Evolutionary conservation across 2,329 filamentous ascomycete genomes (phyloP).

Genomic region (Hymenoscyphus occultus): DNA sequence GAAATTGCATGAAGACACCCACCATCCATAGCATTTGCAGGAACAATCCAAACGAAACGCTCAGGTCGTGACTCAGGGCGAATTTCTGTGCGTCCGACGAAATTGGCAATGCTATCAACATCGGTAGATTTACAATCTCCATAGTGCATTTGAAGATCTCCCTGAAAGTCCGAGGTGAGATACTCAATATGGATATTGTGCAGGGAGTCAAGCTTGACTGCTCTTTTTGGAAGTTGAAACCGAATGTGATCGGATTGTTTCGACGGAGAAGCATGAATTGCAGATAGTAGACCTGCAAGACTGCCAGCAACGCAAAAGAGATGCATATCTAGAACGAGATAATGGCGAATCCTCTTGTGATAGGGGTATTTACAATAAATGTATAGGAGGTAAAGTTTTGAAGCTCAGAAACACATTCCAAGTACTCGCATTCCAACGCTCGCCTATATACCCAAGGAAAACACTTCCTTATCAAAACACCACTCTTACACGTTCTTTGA

Average conservation of each 20-base stretch:
- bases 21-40: conserved; percentile 31
- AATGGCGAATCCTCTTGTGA: background rate
- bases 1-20: conserved; percentile 40
- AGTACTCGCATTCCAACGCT: no score
- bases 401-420: background rate
- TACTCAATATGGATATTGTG: conserved; percentile 47
- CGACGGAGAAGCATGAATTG: conserved; percentile 5
- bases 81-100: conserved; percentile 21
- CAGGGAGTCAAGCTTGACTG: conserved; percentile 28
- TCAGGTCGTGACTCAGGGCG: conserved; percentile 30
- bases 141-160: conserved; percentile 47
- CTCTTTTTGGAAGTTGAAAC: conserved; percentile 12
- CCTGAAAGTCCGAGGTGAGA: conserved; percentile 48
- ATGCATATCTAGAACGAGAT: background rate
- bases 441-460: no score
- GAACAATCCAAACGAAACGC: conserved; percentile 42
- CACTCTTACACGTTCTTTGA: background rate
- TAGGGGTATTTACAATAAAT: background rate
- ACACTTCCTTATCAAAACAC: conserved; percentile 1
- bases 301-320: background rate
- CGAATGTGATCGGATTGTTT: conserved; percentile 3
- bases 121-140: conserved; percentile 64
- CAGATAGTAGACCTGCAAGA: background rate
- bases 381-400: background rate
- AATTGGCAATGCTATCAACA: conserved; percentile 37